Evolutionary conservation across 2,329 filamentous ascomycete genomes (phyloP), one percentile per base, ranked within the genome.

Genomic region (Ophiocordyceps unilateralis): DNA sequence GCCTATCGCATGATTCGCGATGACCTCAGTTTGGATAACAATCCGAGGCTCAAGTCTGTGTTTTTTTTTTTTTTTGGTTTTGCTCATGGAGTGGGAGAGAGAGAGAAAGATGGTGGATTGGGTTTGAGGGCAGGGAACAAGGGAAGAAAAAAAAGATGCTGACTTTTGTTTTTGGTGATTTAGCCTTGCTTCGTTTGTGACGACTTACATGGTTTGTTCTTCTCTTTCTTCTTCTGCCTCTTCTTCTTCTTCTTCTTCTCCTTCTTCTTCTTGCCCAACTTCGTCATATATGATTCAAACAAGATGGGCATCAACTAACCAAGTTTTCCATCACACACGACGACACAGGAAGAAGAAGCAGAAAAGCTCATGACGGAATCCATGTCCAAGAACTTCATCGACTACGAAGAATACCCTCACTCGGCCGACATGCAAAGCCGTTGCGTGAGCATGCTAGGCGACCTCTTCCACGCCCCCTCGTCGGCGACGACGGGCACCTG

Each of bases 1-100:
- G 89, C 89, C n/a, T 94, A 95, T 62, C 81, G 87, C 41, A 83
- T 95, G 83, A 95, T 95, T 70, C 89, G 86, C 68, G 89, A 95
- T 59, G 85, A 94, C 57, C 69, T 95, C 49, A 91, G 83, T 49
- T 69, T 95, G 42, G 89, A 96, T 58, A 87, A 87, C 44, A 93
- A 89, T 53, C 86, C 87, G 9, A 89, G 87, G 70, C 72, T 93
- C 49, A 85, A 81, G 79, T 83, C n/a, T 22, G 39, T n/a, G 5
- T 34, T 15, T 34, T 8, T 34, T 17, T 40, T 9, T 40, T n/a
- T 40, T 26, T 26, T 15, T 40, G 14, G 11, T 26, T 23, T 23
- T 10, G 2, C n/a, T 34, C 14, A 9, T 17, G 24, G 7, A 8
- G 30, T 14, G 30, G 30, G 30, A n/a, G n/a, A n/a, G n/a, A n/a